A percentile compares a stretch with the other conserved stretches of the same genome.
These are phyloP conservation scores for Xylaria intraflava DNA, from an alignment of 495 filamentous ascomycete genomes.

Conservation along the genomic window DNA sequence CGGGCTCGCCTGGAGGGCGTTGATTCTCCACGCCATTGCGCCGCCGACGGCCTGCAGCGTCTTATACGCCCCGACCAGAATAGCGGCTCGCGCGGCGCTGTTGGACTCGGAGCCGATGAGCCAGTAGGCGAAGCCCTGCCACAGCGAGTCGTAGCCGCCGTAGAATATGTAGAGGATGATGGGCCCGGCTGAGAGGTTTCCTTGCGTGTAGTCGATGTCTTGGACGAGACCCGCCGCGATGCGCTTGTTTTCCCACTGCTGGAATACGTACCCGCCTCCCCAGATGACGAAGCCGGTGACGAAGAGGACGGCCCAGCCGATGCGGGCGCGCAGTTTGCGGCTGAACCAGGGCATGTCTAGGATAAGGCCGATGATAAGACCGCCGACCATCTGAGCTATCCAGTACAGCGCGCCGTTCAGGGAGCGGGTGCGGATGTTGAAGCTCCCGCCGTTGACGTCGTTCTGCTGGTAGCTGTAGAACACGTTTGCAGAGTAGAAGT, in stretches of 20 bases:
- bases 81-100: conserved; percentile 6
- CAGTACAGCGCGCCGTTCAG: conserved; percentile 48
- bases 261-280: conserved; percentile 49
- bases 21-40: conserved; percentile 16
- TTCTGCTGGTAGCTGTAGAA: conserved; percentile 28
- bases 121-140: conserved; percentile 25
- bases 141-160: conserved; percentile 45
- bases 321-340: conserved; percentile 35
- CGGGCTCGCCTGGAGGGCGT: conserved; percentile 15
- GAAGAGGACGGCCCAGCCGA: conserved; percentile 36
- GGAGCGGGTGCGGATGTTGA: conserved; percentile 30
- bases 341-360: conserved; percentile 38
- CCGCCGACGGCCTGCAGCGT: conserved; percentile 14
- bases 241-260: conserved; percentile 24
- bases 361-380: conserved; percentile 38
- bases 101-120: conserved; percentile 19
- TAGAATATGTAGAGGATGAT: conserved; percentile 53
- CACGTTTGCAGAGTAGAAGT: conserved; percentile 41
- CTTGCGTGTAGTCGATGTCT: conserved; percentile 19
- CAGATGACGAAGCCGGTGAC: conserved; percentile 41
- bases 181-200: conserved; percentile 31
- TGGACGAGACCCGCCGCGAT: conserved; percentile 28
- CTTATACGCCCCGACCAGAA: conserved; percentile 17
- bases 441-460: conserved; percentile 17
- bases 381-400: conserved; percentile 48